phyloP scores from a whole-genome alignment of 306 rosid genomes.

The Pyrus betulifolia region DNA sequence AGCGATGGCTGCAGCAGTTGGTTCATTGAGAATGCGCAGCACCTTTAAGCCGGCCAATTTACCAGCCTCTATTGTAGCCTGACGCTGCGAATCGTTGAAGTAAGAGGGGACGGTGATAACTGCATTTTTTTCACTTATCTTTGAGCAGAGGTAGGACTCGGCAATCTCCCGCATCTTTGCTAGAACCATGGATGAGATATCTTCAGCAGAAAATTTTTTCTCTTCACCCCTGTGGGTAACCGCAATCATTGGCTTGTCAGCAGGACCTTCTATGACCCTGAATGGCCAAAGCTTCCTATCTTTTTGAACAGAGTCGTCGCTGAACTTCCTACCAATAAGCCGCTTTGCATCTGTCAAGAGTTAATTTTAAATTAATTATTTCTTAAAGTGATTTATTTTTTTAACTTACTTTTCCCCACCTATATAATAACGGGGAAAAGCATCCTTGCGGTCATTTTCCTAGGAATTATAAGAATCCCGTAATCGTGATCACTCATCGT shows the following conservation, averaged over 20 bases:
- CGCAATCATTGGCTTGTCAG: neutral
- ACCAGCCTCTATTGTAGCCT: neutral
- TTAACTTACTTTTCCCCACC: no score
- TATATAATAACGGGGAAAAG: no score
- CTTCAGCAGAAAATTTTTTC: neutral
- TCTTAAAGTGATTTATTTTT: no score
- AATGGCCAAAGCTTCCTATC: neutral
- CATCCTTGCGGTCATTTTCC: no score
- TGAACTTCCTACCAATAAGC: no score
- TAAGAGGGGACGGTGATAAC: slow-evolving; percentile 1
- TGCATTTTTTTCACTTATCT: neutral
- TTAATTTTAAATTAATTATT: no score
- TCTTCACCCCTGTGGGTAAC: neutral
- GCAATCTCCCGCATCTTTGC: neutral
- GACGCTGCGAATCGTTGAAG: neutral
- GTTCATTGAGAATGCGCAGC: neutral
- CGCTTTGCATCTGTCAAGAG: no score
- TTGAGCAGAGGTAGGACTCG: neutral
- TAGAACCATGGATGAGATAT: neutral
- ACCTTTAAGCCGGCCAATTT: neutral
- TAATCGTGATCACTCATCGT: no score
- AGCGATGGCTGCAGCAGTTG: neutral
- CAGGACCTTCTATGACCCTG: neutral
- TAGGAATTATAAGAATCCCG: no score
- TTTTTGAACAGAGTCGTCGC: neutral